Evolutionary conservation across 225 moss, liverwort and hornwort genomes (phyloP).

Genomic region (Antitrichia curtipendula): DNA sequence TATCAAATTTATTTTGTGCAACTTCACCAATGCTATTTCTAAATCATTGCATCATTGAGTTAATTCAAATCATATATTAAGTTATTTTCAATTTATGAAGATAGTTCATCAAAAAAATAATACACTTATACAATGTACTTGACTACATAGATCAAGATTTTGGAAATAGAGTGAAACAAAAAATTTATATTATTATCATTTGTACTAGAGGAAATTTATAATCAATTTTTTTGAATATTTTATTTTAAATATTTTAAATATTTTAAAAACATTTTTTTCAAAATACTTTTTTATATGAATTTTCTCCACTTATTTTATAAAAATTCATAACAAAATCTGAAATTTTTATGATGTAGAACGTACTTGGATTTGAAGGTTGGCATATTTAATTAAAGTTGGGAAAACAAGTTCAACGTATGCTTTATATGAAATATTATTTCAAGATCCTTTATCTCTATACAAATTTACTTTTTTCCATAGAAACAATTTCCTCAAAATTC

Average conservation of each 20-base stretch:
- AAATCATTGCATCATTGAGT: neutral
- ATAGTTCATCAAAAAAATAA: neutral
- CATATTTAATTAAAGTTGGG: neutral
- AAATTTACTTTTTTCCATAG: accelerated
- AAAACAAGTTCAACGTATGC: neutral
- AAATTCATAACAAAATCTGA: accelerated
- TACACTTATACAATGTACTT: accelerated
- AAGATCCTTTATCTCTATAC: neutral
- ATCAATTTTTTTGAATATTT: no score
- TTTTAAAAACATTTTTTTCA: neutral
- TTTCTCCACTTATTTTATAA: neutral
- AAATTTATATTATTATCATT: neutral
- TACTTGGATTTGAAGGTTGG: accelerated
- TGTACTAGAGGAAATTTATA: neutral
- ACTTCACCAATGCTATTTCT: neutral
- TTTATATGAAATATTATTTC: accelerated
- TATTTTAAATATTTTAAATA: no score
- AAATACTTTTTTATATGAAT: no score
- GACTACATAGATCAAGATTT: accelerated
- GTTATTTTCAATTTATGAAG: accelerated
- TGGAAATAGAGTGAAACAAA: accelerated
- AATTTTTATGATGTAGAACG: accelerated
- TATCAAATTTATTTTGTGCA: neutral
- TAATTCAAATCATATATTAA: no score
- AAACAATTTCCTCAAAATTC: accelerated